phyloP scores from a whole-genome alignment of 495 filamentous ascomycete genomes.

The Annulohypoxylon stygium region DNA sequence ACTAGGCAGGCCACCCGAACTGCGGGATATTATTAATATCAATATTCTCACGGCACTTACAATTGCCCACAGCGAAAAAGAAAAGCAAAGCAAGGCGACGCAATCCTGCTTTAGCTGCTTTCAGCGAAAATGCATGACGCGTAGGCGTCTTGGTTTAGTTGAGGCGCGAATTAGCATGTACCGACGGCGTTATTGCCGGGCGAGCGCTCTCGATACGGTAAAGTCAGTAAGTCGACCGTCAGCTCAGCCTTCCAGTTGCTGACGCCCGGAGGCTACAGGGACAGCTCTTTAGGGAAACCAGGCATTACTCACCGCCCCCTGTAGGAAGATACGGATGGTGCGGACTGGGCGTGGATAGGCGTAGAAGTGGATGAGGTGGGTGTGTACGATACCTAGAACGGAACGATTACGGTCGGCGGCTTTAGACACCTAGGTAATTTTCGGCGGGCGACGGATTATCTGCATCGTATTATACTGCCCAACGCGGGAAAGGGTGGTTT shows the following conservation, averaged over 20 bases:
- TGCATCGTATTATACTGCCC: constrained; percentile 32
- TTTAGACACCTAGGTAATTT: constrained; percentile 26
- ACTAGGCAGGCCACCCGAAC: constrained; percentile 29
- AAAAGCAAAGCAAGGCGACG: constrained; percentile 18
- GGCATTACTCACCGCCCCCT: constrained; percentile 36
- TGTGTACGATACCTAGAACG: constrained; percentile 19
- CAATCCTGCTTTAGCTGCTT: constrained; percentile 40
- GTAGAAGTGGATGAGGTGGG: constrained; percentile 2
- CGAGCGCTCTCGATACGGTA: constrained; percentile 36
- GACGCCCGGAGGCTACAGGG: constrained; percentile 34
- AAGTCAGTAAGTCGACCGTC: constrained; percentile 33
- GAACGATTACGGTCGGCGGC: background rate
- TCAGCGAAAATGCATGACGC: constrained; percentile 31
- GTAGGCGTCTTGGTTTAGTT: constrained; percentile 3
- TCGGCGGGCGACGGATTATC: constrained; percentile 14
- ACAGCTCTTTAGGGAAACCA: constrained; percentile 7
- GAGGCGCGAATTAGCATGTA: constrained; percentile 20
- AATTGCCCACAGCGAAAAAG: background rate
- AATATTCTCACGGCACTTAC: constrained; percentile 27
- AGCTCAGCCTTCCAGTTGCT: constrained; percentile 49
- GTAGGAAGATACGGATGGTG: constrained; percentile 26
- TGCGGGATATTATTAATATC: constrained; percentile 32
- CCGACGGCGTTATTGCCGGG: constrained; percentile 39
- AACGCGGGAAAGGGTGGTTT: constrained; percentile 24
- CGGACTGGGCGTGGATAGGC: constrained; percentile 8